Evolutionary conservation across 139 green algal genomes (phyloP).

Genomic region (Micractinium sp.): DNA sequence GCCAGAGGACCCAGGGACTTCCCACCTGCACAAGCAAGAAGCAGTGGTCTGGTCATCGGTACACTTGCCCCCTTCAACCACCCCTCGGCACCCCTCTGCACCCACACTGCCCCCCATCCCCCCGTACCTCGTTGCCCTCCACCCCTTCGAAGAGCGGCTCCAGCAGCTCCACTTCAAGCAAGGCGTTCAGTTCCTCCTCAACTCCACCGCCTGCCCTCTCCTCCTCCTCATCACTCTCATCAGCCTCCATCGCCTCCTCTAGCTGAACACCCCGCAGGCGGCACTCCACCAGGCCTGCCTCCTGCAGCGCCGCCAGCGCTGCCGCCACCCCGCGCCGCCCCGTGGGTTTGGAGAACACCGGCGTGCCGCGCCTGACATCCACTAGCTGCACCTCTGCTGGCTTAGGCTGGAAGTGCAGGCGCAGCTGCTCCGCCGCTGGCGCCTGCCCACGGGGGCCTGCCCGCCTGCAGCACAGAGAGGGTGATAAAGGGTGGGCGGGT

Average conservation of each 20-base stretch:
- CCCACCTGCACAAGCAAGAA: neutral
- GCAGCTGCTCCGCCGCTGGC: neutral
- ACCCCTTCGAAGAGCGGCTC: neutral
- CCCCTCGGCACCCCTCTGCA: neutral
- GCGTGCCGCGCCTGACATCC: neutral
- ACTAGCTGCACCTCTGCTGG: constrained; percentile 13
- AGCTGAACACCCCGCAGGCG: neutral
- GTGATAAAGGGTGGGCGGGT: too few relatives aligned
- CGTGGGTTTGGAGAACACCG: neutral
- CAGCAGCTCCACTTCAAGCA: constrained; percentile 2
- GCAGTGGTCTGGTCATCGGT: neutral
- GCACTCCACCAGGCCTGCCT: neutral
- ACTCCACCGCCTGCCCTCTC: neutral
- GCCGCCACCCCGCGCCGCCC: neutral
- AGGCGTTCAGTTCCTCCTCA: neutral
- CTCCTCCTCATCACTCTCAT: neutral
- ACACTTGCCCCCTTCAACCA: neutral
- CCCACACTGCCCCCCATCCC: neutral
- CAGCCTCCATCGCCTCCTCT: neutral
- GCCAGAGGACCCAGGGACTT: neutral
- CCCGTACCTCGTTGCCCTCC: neutral
- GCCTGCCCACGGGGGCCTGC: neutral
- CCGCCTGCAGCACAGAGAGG: neutral
- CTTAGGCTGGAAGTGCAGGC: neutral
- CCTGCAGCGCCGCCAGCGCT: constrained; percentile 1